Evolutionary conservation across 1,284 basidiomycete genomes (phyloP).

Genomic region (Bondarzewia mesenterica): DNA sequence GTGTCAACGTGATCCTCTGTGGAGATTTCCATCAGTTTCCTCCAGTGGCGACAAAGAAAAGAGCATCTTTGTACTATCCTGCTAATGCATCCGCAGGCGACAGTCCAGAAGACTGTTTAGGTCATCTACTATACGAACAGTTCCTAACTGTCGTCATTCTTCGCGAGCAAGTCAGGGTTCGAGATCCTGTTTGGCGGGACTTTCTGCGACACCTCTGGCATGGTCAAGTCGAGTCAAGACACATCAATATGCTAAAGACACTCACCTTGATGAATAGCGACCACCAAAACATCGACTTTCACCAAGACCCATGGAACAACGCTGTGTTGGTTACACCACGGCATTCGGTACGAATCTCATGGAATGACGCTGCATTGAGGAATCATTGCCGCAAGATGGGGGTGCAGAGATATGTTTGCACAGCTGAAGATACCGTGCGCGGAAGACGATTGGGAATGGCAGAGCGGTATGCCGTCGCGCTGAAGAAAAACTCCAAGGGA

Average conservation of each 20-base stretch:
- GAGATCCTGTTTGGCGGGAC: conserved; percentile 24
- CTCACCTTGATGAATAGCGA: conserved; percentile 17
- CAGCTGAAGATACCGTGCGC: background rate
- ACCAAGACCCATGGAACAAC: conserved; percentile 17
- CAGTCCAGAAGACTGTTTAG: conserved; percentile 15
- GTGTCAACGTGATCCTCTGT: conserved; percentile 28
- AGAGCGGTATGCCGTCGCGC: background rate
- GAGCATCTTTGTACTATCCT: background rate
- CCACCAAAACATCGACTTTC: conserved; percentile 13
- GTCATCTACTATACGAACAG: conserved; percentile 25
- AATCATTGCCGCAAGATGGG: background rate
- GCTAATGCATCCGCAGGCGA: background rate
- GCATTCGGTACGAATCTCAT: conserved; percentile 22
- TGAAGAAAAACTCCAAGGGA: too few species aligned
- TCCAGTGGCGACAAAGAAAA: conserved; percentile 17
- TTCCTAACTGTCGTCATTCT: conserved; percentile 29
- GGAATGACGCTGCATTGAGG: conserved; percentile 20
- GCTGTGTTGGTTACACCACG: conserved; percentile 27
- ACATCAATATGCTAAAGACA: conserved; percentile 23
- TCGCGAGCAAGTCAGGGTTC: conserved; percentile 25
- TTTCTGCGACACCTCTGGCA: conserved; percentile 24
- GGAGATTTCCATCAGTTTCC: conserved; percentile 36
- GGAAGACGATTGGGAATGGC: background rate
- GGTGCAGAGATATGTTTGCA: background rate
- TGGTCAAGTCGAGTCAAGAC: conserved; percentile 17